phyloP scores from a whole-genome alignment of 1,284 basidiomycete genomes.

The Pyrrhoderma noxium region DNA sequence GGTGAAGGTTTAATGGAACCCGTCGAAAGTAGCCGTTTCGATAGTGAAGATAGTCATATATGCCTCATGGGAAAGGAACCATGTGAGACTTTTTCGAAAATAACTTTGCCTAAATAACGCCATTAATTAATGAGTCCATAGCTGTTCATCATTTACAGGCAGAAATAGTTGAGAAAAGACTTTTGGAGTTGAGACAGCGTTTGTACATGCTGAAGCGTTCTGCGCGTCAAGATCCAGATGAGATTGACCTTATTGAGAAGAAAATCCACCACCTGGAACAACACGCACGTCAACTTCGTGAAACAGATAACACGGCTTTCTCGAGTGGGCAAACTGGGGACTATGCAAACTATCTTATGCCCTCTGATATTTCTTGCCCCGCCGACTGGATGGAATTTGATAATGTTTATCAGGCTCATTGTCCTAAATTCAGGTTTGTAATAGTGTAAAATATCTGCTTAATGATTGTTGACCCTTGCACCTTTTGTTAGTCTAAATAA shows the following conservation, averaged over 20 bases:
- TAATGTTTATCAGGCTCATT: slow-evolving; percentile 89
- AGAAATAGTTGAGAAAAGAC: slow-evolving; percentile 51
- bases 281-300: slow-evolving; percentile 51
- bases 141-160: slow-evolving; percentile 69
- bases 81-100: slow-evolving; percentile 47
- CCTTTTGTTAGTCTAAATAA: slow-evolving; percentile 53
- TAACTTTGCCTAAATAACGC: no score
- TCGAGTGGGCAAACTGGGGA: slow-evolving; percentile 26
- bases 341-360: slow-evolving; percentile 48
- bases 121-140: slow-evolving; percentile 22
- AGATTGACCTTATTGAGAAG: slow-evolving; percentile 26
- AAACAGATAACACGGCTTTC: slow-evolving; percentile 28
- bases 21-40: slow-evolving; percentile 70
- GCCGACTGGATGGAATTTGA: slow-evolving; percentile 80
- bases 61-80: slow-evolving; percentile 76
- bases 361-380: slow-evolving; percentile 54
- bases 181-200: slow-evolving; percentile 38
- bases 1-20: slow-evolving; percentile 22
- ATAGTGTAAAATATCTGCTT: neutral
- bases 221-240: no score
- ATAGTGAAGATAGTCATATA: slow-evolving; percentile 77
- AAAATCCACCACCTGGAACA: slow-evolving; percentile 55
- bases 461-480: neutral
- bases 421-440: slow-evolving; percentile 59
- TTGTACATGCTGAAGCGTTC: slow-evolving; percentile 19